phyloP scores from a whole-genome alignment of 352 stramenopile species.

The Phytopythium vexans region DNA sequence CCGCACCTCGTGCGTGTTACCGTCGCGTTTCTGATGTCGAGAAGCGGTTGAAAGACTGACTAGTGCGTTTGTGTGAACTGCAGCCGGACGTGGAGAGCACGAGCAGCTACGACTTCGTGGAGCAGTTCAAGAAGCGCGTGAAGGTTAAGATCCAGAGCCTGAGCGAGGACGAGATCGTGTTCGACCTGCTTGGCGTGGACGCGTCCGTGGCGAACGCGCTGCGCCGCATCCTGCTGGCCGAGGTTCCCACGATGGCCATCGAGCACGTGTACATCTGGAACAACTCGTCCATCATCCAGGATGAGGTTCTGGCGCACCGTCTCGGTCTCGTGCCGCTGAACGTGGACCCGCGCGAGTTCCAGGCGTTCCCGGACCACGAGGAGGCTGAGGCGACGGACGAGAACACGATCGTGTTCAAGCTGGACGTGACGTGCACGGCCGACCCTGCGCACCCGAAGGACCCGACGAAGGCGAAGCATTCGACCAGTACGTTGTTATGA shows the following conservation, averaged over 20 bases:
- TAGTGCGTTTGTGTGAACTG: constrained; percentile 3
- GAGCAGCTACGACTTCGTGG: constrained; percentile 73
- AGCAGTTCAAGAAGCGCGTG: constrained; percentile 80
- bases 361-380: constrained; percentile 83
- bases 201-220: constrained; percentile 91
- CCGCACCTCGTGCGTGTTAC: constrained; percentile 64
- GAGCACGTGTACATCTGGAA: constrained; percentile 94
- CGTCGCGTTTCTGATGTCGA: background rate
- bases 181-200: constrained; percentile 91
- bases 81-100: constrained; percentile 75
- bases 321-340: constrained; percentile 84
- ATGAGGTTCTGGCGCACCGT: constrained; percentile 91
- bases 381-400: constrained; percentile 91
- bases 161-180: constrained; percentile 87
- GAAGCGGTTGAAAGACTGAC: constrained; percentile 1
- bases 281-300: constrained; percentile 93
- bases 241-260: constrained; percentile 93
- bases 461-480: constrained; percentile 58
- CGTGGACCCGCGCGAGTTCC: constrained; percentile 83
- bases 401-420: constrained; percentile 96
- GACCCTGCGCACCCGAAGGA: constrained; percentile 68
- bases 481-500: constrained; percentile 40
- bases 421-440: constrained; percentile 89
- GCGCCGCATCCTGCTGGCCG: constrained; percentile 87
- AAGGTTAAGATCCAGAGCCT: constrained; percentile 85